Base-by-base conservation (phyloP, 345 rosid genomes). In the Syzygium jambos region DNA sequence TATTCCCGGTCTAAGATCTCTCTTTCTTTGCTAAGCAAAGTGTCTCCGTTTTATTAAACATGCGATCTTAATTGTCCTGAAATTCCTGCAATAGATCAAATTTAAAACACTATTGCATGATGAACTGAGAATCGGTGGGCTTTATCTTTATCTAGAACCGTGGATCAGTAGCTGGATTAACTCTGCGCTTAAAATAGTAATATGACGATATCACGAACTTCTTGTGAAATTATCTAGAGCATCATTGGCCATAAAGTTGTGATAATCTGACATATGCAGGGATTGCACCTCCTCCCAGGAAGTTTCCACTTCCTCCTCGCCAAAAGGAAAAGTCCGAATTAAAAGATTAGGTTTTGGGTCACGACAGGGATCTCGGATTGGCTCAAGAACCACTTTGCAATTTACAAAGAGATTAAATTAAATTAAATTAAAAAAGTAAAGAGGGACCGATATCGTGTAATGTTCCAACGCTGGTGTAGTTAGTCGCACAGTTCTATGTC, bases 381-480 rank as follows among this genome's bases (percentile, higher is more conserved):
- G 82, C 82, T 73, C 49, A 73, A 73, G 27, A 73, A 19, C 82
- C 82, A 38, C 43, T 22, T 38, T 73, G 82, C 11, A 73, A 73
- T 38, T 53, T 51, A 27, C 85, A n/a, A 52, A 83, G 34, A 87
- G 23, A 43, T 43, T 43, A 19, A 11, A 78, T 15, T 9, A 38
- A 68, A 19, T 5, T 41, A 41, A n/a, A n/a, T 16, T 4, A 30
- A 30, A 23, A 68, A 17, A 68, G 8, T 21, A 55, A 55, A 55
- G 9, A 55, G 4, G 1, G 27, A 22, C 82, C 49, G 22, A 1
- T 17, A 53, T 52, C 61, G 41, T 73, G 51, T 87, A 54, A 86
- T 91, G 87, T 85, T 92, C 91, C 93, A 51, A 91, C 88, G 93
- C 89, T 87, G 92, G 92, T 93, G 92, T 92, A 88, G 89, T 88